These are phyloP conservation scores for Puya raimondii DNA, from an alignment of 176 grass and related monocot species.

Conservation along the genomic window DNA sequence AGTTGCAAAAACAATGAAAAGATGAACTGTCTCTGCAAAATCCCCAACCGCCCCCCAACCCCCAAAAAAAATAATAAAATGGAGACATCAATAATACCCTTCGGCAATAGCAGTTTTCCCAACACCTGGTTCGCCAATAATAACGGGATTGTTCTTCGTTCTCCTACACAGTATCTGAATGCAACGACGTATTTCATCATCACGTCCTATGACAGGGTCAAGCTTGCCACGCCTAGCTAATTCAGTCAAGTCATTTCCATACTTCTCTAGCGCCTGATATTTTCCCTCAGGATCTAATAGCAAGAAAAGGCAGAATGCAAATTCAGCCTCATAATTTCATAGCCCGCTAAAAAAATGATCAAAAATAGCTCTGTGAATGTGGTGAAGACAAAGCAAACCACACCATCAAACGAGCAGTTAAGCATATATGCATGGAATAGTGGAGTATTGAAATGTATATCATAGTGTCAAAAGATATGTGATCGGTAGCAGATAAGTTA, in stretches of 20 bases:
- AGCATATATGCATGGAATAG: not conserved
- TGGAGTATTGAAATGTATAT: not conserved
- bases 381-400: not conserved
- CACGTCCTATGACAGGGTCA: conserved; percentile 85
- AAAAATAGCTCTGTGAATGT: not conserved
- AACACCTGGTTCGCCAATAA: conserved; percentile 91
- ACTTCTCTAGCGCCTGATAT: conserved; percentile 85
- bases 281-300: conserved; percentile 86
- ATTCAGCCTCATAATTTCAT: not conserved
- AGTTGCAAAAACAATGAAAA: no score
- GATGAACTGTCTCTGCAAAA: not conserved
- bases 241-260: conserved; percentile 93
- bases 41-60: not conserved
- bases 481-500: no score
- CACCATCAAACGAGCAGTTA: not conserved
- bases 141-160: conserved; percentile 97
- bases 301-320: not conserved
- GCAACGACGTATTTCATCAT: conserved; percentile 85
- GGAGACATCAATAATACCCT: conserved; percentile 41
- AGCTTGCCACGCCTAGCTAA: conserved; percentile 77
- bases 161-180: conserved; percentile 91
- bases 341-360: not conserved
- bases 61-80: not conserved
- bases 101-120: conserved; percentile 96
- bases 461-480: not conserved